These are phyloP conservation scores for Candida broadrunensis DNA, from an alignment of 805 yeast genomes.

Conservation along the genomic window DNA sequence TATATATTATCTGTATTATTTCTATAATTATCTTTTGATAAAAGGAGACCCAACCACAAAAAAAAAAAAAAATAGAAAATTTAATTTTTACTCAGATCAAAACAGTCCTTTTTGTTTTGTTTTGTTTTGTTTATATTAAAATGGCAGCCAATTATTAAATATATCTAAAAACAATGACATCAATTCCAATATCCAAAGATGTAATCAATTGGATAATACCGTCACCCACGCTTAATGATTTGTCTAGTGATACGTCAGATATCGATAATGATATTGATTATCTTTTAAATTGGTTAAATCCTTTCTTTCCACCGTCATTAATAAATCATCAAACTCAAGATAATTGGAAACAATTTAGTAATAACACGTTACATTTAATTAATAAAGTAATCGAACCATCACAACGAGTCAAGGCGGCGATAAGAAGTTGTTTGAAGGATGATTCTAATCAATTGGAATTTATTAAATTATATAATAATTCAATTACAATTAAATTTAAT, in stretches of 20 bases:
- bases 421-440: conserved; percentile 34
- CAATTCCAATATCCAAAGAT: conserved; percentile 7
- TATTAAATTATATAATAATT: conserved; percentile 28
- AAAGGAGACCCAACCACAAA: no score
- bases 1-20: no score
- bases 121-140: no score
- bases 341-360: background rate
- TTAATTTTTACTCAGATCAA: no score
- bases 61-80: no score
- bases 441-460: conserved; percentile 30
- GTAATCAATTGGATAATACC: conserved; percentile 12
- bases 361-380: background rate
- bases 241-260: conserved; percentile 13
- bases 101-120: no score
- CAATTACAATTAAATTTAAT: conserved; percentile 21
- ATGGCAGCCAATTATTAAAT: background rate
- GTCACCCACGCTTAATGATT: conserved; percentile 10
- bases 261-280: conserved; percentile 33
- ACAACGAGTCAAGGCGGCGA: conserved; percentile 33
- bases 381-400: conserved; percentile 18
- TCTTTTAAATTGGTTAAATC: conserved; percentile 31
- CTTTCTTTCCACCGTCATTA: conserved; percentile 18
- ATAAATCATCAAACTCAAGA: background rate
- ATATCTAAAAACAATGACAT: background rate
- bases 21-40: no score